Base-by-base conservation (phyloP, 352 stramenopile species). In the Phytophthora meadii region DNA sequence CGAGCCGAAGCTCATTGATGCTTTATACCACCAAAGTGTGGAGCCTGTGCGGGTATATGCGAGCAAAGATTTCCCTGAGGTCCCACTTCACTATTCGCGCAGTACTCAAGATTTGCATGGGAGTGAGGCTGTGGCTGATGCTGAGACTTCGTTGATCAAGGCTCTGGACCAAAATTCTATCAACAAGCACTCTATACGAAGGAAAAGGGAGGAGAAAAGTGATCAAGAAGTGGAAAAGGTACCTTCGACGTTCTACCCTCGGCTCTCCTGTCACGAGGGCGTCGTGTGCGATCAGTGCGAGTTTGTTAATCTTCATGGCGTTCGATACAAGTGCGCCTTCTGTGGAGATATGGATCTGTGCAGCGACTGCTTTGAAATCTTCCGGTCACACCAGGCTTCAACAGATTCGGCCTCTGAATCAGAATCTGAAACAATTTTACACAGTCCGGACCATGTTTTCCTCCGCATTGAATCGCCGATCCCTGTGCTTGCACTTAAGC, bases 291-390 rank as follows among this genome's bases (percentile, higher is more conserved):
- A 94, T 44, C 78, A 81, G 25, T 94, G 86, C 56, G 71, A 83
- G 49, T 70, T 72, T 17, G 74, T 73, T 17, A 85, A 92, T 37
- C 82, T 94, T 36, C 47, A 72, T 14, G 69, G 70, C 4, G 30
- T 84, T 14, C 76, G 86, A 7, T 94, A 90, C 69, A 94, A 94
- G 63, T 94, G 86, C 46, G 78, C 72, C 1, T 80, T 83, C 28
- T 94, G 86, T 50, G 73, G 69, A 19, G 83, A 94, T 52, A 84
- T 87, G 57, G 86, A 94, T 55, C 68, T 94, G 7, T 94, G 86
- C 48, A 82, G 63, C 6, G 40, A 61, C 4, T 94, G 86, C 61
- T 92, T 79, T 61, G 79, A 77, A 24, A 54, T 73, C 4, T 90
- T 89, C 48, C 55, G 61, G 12, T 56, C 56, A 4, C 69, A 74